phyloP scores from a whole-genome alignment of 768 basidiomycete genomes.

The Pisolithus sp. region DNA sequence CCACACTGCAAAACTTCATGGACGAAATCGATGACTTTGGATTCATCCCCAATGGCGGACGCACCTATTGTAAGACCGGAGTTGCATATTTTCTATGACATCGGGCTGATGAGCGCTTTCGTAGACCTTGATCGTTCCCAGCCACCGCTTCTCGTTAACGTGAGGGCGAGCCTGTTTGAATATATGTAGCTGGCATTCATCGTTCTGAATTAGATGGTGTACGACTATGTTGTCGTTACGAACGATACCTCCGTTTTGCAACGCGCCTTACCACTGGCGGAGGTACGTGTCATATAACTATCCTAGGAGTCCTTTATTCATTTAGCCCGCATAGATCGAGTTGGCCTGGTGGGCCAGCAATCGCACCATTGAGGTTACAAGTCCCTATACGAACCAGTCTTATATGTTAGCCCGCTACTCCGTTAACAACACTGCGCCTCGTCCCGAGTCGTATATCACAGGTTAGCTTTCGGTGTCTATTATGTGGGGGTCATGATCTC shows the following conservation, averaged over 20 bases:
- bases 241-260: constrained; percentile 69
- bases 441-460: constrained; percentile 76
- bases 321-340: constrained; percentile 47
- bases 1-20: constrained; percentile 90
- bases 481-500: not conserved
- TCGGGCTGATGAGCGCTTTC: not conserved
- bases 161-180: constrained; percentile 21
- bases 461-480: constrained; percentile 32
- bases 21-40: constrained; percentile 80
- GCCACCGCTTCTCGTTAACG: constrained; percentile 83
- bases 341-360: constrained; percentile 78
- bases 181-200: not conserved
- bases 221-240: constrained; percentile 69
- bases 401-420: constrained; percentile 66
- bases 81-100: not conserved
- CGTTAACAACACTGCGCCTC: constrained; percentile 79
- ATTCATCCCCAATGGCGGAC: constrained; percentile 92
- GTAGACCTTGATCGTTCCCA: constrained; percentile 86
- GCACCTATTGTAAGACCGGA: constrained; percentile 69
- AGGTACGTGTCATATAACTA: constrained; percentile 37
- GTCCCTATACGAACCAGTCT: constrained; percentile 63
- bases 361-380: constrained; percentile 59
- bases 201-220: constrained; percentile 59
- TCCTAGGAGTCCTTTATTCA: not conserved
- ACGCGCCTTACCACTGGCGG: constrained; percentile 80